These are phyloP conservation scores for Eucalyptus curtisii DNA, from an alignment of 345 rosid species.

Conservation along the genomic window DNA sequence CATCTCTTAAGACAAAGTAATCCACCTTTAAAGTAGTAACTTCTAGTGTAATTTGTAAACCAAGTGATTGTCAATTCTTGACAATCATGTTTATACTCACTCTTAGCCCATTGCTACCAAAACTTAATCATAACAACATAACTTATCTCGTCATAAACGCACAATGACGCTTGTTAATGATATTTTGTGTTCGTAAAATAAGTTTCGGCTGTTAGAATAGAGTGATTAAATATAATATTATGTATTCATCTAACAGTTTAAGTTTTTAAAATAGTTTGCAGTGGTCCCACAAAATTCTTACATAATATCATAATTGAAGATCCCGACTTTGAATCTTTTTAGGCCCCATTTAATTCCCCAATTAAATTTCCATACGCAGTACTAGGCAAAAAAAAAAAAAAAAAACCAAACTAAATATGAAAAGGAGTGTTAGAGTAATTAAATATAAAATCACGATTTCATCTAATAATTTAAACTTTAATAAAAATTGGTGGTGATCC, in stretches of 20 bases:
- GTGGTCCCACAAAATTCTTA: accelerated
- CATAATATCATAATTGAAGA: too few species aligned
- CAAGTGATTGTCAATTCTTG: not conserved
- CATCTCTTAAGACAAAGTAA: not conserved
- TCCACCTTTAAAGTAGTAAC: not conserved
- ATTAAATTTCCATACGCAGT: too few species aligned
- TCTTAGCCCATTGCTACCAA: not conserved
- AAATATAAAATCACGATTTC: too few species aligned
- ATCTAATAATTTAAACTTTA: too few species aligned
- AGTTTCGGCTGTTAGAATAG: not conserved
- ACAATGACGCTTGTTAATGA: not conserved
- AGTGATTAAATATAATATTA: too few species aligned
- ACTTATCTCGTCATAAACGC: not conserved
- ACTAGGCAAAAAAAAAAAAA: too few species aligned
- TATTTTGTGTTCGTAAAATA: not conserved
- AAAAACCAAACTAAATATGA: too few species aligned
- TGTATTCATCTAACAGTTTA: too few species aligned
- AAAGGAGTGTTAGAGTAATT: accelerated
- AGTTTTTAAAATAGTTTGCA: accelerated
- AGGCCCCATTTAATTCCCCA: too few species aligned
- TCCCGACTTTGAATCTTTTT: too few species aligned
- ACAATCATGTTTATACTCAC: not conserved
- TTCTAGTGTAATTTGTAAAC: not conserved
- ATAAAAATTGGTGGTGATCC: accelerated
- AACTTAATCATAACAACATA: not conserved